Evolutionary conservation across 768 basidiomycete genomes (phyloP), one percentile per base, ranked within the genome.

Genomic region (Tulasnella sp.): DNA sequence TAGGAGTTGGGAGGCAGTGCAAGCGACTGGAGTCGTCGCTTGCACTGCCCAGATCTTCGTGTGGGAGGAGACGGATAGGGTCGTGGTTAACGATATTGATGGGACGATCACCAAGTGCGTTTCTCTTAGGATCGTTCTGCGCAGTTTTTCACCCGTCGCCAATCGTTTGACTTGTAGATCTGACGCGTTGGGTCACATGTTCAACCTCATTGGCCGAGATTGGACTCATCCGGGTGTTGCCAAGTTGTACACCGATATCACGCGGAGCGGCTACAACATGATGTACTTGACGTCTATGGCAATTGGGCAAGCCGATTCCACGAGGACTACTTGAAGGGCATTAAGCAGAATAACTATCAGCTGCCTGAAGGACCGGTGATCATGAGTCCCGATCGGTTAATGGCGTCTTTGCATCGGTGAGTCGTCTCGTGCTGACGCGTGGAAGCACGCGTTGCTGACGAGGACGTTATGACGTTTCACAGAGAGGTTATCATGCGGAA

Each of bases 201-300:
- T 97, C 81, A 96, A 96, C 1, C 94, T 98, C 88, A 96, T 99
- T 79, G 97, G 97, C 9, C 90, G 96, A 11, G 97, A 99, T 82
- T 99, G 97, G 97, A 99, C 97, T 2, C 97, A 99, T 82, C 85
- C 93, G 5, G 97, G 97, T 7, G 97, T 99, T 39, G 97, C 97
- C 17, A 99, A 99, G 83, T 86, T 99, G 22, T 99, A 99, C 84
- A 97, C 94, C 1, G 97, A 99, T 81, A 97, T 99, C 78, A 87
- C 87, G 67, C 90, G 93, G 72, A 99, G 99, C 81, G 97, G 97
- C 42, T 99, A 98, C 87, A 97, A 94, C 85, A 92, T 99, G 81
- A 91, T 99, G 89, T 99, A 99, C 82, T 89, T 99, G 17, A 99
- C 97, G 0, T 97, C 96, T 15, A 88, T 97, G 42, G 97, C 97